Base-by-base conservation (phyloP, 768 basidiomycete species). In the Mrakia gelida region DNA sequence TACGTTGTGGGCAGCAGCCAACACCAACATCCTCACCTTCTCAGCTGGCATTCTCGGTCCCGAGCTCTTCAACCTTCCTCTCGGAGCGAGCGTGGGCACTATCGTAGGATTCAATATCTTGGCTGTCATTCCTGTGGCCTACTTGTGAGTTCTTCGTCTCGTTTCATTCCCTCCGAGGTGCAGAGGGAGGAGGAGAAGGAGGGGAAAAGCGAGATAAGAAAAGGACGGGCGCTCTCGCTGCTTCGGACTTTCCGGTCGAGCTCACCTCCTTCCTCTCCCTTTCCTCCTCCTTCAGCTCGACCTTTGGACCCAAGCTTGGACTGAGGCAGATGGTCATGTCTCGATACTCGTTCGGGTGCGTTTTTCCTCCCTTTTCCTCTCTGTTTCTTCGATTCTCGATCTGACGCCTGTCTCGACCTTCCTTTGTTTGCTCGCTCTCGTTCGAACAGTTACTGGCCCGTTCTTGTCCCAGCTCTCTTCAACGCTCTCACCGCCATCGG, bases 321-420 rank as follows among this genome's bases (percentile, higher is more conserved):
- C 88, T 91, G 81, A 88, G 92, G 28, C 91, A 94, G 81, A 93
- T 95, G 92, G 89, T 92, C 32, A 88, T 89, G 63, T 90, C 92
- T 3, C 85, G 89, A 34, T 90, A 89, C 82, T 87, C 85, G 75
- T 89, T 89, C 80, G 89, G 89, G 87, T 87, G 21, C 11, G 85
- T 81, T 82, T 83, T 71, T 85, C 88, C 23, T 86, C 88, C 11
- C 86, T 87, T 3, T 78, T 89, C 30, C 87, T 87, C 23, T n/a
- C 23, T 43, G 21, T 4, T 34, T n/a, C 1, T 38, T 34, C 23
- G 67, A 70, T 21, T 26, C 34, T 26, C 67, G 34, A 70, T 70
- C 67, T 70, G 11, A n/a, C 34, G 30, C 67, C 67, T 21, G 38
- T 23, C 45, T 41, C 67, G 26, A 18, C 18, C 18, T 52, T 52